Conservation (phyloP, 2,329 filamentous ascomycete species). For the Polychaeton citri region DNA sequence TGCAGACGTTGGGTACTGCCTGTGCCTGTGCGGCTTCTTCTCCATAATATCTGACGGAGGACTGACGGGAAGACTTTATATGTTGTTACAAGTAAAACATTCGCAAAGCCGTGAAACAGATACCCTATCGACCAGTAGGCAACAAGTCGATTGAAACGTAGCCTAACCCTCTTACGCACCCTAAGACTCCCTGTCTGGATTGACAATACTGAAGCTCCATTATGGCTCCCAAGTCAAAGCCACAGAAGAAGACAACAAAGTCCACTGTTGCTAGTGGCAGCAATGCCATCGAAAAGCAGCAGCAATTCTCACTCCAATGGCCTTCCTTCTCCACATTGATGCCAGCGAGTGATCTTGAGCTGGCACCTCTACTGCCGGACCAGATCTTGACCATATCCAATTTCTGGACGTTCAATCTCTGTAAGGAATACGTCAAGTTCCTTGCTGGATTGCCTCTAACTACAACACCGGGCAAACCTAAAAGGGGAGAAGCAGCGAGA, state of each 20-base stretch:
- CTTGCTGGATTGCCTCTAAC: slow-evolving; percentile 55
- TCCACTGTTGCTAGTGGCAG: no score
- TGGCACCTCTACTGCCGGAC: slow-evolving; percentile 43
- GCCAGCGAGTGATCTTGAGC: slow-evolving; percentile 49
- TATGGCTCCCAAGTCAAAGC: slow-evolving; percentile 12
- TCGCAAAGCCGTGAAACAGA: no score
- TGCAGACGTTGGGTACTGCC: no score
- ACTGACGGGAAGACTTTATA: no score
- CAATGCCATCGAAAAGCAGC: slow-evolving; percentile 22
- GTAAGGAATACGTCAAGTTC: slow-evolving; percentile 63
- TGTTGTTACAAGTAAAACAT: no score
- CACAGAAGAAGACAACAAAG: slow-evolving; percentile 3
- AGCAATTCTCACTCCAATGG: slow-evolving; percentile 48
- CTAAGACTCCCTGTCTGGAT: no score
- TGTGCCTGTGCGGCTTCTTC: no score
- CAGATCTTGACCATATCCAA: slow-evolving; percentile 63
- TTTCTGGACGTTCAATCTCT: slow-evolving; percentile 63
- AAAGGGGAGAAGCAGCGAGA: slow-evolving; percentile 65
- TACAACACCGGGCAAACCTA: slow-evolving; percentile 67
- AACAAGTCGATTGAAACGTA: no score
- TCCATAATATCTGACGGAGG: no score
- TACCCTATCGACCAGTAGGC: no score
- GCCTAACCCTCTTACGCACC: no score
- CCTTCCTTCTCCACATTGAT: slow-evolving; percentile 57
- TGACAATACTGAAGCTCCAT: no score